Conservation (phyloP, 2,329 filamentous ascomycete genomes). For the Metarhizium brunneum region DNA sequence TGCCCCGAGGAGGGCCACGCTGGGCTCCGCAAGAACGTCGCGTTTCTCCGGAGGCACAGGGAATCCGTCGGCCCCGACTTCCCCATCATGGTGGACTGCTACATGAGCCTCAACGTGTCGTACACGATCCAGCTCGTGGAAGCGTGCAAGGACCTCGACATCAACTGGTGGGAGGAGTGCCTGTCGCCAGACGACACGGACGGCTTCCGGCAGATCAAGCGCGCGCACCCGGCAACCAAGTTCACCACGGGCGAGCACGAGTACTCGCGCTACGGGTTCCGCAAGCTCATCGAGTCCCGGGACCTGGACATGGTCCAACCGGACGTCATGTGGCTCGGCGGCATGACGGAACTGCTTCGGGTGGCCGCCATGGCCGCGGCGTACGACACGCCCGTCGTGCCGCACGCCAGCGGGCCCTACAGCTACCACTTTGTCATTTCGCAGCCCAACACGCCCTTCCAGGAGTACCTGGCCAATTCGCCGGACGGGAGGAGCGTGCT, state of each 20-base stretch:
- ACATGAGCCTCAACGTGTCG: constrained; percentile 88
- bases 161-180: constrained; percentile 98
- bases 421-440: constrained; percentile 95
- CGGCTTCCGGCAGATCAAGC: constrained; percentile 82
- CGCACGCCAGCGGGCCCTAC: constrained; percentile 90
- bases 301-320: constrained; percentile 93
- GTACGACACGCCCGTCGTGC: constrained; percentile 90
- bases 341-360: constrained; percentile 84
- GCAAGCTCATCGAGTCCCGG: constrained; percentile 83
- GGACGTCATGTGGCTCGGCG: constrained; percentile 96
- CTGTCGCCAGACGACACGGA: constrained; percentile 86
- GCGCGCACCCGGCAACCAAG: constrained; percentile 79
- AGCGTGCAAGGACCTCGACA: constrained; percentile 71
- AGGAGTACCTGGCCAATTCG: constrained; percentile 92
- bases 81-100: constrained; percentile 91
- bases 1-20: constrained; percentile 78
- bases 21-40: constrained; percentile 80
- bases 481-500: constrained; percentile 82
- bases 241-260: constrained; percentile 97
- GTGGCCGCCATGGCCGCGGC: constrained; percentile 82
- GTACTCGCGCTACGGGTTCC: constrained; percentile 89
- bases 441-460: constrained; percentile 87
- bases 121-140: constrained; percentile 90
- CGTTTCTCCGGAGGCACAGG: constrained; percentile 77
- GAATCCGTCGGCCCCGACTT: constrained; percentile 82